Base-by-base conservation (phyloP, 352 stramenopile species). In the Pythium guiyangense region DNA sequence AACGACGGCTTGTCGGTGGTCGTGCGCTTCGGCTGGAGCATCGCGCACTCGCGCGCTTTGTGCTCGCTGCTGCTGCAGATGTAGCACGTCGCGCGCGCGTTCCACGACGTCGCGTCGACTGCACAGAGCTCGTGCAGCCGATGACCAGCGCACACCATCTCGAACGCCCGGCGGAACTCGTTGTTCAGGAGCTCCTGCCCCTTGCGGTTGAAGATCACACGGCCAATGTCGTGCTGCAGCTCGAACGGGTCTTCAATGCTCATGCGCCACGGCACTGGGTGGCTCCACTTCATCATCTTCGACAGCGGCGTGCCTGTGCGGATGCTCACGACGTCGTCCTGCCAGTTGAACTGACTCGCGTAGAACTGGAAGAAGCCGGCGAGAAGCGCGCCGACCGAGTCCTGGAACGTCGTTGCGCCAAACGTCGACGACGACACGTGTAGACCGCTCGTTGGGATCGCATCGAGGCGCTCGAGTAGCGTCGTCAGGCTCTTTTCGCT, bases 331-430 rank as follows among this genome's bases (percentile, higher is more conserved):
- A 99, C 93, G 22, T 96, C 70, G 47, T 95, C 78, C 47, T 97
- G 92, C 65, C 94, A 89, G 72, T 99, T 96, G 63, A 99, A 98
- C 42, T 98, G 80, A 47, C 78, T 91, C 4, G 91, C 87, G 70
- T 97, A 99, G 65, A 98, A 99, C 20, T 90, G 82, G 71, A 99
- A 99, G 77, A 99, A 99, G 0, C 88, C 93, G 22, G 88, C 77
- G 14, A 99, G 83, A 6, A 99, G 65, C 46, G 92, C 88, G 14
- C 87, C 92, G 6, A 98, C 76, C n/a, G 86, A 92, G 54, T 90
- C 84, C 49, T 89, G 71, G 29, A 87, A 83, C 27, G 78, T 82
- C 27, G 78, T 73, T 1, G 75, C 80, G 9, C 81, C 79, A 53
- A 88, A 87, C 1, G 75, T 82, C 3, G 75, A 81, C 14, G n/a